These are phyloP conservation scores for Tephrocybe sp. DNA, from an alignment of 768 basidiomycete genomes.

Conservation along the genomic window DNA sequence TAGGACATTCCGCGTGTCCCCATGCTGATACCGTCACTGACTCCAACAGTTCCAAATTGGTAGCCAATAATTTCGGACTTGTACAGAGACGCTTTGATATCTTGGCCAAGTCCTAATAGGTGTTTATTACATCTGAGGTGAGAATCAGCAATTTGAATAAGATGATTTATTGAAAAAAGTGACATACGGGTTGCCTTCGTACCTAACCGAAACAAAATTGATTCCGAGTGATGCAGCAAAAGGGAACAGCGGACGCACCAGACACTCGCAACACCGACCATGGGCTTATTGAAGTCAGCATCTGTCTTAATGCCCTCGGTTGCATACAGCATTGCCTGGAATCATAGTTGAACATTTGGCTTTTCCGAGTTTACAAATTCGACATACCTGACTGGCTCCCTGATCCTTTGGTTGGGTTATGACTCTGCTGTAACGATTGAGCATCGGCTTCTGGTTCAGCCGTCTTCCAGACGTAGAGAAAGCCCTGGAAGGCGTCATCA, in stretches of 20 bases:
- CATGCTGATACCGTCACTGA: slow-evolving; percentile 99
- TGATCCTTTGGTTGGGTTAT: slow-evolving; percentile 94
- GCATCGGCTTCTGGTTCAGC: slow-evolving; percentile 36
- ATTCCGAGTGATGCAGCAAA: slow-evolving; percentile 5
- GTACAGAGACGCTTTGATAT: slow-evolving; percentile 78
- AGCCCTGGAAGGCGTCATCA: slow-evolving; percentile 31
- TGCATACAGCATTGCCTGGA: slow-evolving; percentile 97
- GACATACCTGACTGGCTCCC: slow-evolving; percentile 83
- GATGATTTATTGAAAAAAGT: not conserved
- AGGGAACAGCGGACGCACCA: slow-evolving; percentile 62
- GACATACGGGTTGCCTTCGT: slow-evolving; percentile 96
- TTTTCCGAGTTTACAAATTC: slow-evolving; percentile 6
- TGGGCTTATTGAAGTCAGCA: slow-evolving; percentile 89
- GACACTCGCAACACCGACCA: slow-evolving; percentile 96
- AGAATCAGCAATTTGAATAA: slow-evolving; percentile 3
- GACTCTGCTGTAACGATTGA: slow-evolving; percentile 74
- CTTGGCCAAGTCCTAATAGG: slow-evolving; percentile 83
- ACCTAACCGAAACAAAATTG: slow-evolving; percentile 54
- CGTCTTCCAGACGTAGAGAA: slow-evolving; percentile 40
- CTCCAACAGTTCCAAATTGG: slow-evolving; percentile 97
- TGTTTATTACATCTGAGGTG: slow-evolving; percentile 87
- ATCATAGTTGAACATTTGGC: not conserved
- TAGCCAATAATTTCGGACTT: slow-evolving; percentile 83
- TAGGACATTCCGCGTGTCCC: slow-evolving; percentile 92
- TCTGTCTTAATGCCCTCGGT: slow-evolving; percentile 86